A percentile compares a stretch with the other conserved stretches of the same genome.
phyloP scores from a whole-genome alignment of 2,329 filamentous ascomycete genomes.

The Hypoxylon rubiginosum region DNA sequence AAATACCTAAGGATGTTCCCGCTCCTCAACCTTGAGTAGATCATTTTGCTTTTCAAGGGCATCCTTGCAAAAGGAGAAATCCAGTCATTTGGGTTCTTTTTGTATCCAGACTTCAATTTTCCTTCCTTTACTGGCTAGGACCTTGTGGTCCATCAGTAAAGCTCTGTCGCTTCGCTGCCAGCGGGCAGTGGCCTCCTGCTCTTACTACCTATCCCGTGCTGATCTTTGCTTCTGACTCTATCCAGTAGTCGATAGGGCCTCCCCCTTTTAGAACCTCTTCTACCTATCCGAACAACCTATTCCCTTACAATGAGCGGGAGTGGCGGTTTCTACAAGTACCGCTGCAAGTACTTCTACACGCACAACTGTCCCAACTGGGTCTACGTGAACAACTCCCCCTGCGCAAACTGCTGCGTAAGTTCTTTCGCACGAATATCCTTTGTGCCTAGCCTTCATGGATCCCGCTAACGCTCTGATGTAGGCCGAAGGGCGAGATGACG shows the following conservation, averaged over 20 bases:
- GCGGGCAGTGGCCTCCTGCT: constrained; percentile 45
- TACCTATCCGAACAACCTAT: constrained; percentile 1
- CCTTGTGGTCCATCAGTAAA: constrained; percentile 40
- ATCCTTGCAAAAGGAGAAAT: constrained; percentile 35
- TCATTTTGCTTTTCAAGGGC: constrained; percentile 34
- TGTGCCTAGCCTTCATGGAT: constrained; percentile 16
- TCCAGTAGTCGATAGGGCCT: constrained; percentile 12
- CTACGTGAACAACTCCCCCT: constrained; percentile 65
- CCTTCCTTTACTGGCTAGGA: constrained; percentile 40
- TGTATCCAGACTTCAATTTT: constrained; percentile 23
- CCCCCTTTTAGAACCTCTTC: constrained; percentile 1
- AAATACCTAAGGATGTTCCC: constrained; percentile 44
- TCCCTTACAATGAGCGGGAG: constrained; percentile 54
- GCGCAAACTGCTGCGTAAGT: constrained; percentile 65
- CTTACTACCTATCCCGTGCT: constrained; percentile 10
- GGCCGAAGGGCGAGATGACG: constrained; percentile 65
- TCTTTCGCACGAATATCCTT: background rate
- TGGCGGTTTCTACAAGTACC: constrained; percentile 66
- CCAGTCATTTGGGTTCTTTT: constrained; percentile 19
- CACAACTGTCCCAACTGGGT: constrained; percentile 68
- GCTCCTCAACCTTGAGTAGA: constrained; percentile 40
- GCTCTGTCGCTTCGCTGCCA: constrained; percentile 49
- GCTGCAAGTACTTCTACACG: constrained; percentile 67
- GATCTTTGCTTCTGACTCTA: constrained; percentile 12
- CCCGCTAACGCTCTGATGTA: constrained; percentile 45